These are phyloP conservation scores for Dendrobium officinale DNA, from an alignment of 106 monocot genomes.

Conservation along the genomic window DNA sequence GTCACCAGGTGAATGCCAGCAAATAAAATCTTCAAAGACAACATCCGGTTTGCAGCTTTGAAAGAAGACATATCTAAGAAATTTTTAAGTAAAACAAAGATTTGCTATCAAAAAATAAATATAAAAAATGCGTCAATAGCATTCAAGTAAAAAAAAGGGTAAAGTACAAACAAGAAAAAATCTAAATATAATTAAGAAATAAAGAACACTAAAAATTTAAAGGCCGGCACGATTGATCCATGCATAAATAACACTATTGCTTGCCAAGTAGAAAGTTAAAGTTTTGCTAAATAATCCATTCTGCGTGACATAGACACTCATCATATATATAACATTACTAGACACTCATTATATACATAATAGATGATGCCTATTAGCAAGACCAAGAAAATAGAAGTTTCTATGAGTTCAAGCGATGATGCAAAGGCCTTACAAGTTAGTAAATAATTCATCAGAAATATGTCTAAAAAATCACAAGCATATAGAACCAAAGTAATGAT, in stretches of 20 bases:
- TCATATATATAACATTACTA: not conserved
- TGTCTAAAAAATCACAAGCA: too few relatives aligned
- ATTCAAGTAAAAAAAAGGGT: not conserved
- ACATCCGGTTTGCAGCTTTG: slow-evolving; percentile 96
- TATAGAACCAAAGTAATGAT: not conserved
- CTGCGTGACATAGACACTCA: not conserved
- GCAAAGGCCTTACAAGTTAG: not conserved
- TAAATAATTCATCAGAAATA: too few relatives aligned
- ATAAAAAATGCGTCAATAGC: not conserved
- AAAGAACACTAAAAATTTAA: not conserved
- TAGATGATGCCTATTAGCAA: not conserved
- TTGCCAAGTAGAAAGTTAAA: not conserved
- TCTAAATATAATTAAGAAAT: not conserved
- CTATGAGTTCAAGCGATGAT: not conserved
- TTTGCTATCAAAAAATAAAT: not conserved
- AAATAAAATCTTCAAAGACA: slow-evolving; percentile 96
- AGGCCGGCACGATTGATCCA: not conserved
- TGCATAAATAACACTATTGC: not conserved
- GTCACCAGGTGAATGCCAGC: slow-evolving; percentile 95
- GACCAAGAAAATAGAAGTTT: not conserved
- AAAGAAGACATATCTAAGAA: slow-evolving; percentile 90
- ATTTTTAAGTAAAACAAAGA: not conserved
- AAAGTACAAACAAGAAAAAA: not conserved
- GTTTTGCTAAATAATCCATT: not conserved
- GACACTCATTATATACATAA: not conserved